Evolutionary conservation across 371 early-diverging fungal species (phyloP), one percentile per base, ranked within the genome.

Genomic region (Apophysomyces trapeziformis): DNA sequence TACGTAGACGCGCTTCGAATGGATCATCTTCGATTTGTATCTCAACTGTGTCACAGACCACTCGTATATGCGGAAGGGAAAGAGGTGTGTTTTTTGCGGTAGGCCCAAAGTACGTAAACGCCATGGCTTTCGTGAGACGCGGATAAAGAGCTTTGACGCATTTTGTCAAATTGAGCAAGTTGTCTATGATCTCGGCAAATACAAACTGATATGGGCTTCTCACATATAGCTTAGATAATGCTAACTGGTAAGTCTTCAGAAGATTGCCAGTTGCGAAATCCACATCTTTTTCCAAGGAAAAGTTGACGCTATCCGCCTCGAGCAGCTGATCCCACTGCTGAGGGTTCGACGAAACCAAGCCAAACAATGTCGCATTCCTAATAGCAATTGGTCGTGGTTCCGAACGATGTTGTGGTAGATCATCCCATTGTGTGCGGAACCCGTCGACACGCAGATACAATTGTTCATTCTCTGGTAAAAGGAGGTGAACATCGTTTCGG

Each of bases 1-100:
- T 46, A 1, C 83, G 66, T 16, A 90, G 63, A 7, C 66, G 67
- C 3, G 74, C 68, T 63, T 90, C 90, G 63, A 90, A 88, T n/a
- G 84, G 85, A 68, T 84, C 84, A 61, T 90, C 90, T 45, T 81
- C 79, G 26, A 83, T 54, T 7, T 77, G 75, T 1, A 86, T 44
- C 2, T 73, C 73, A 18, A 80, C 69, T 2, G 63, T 35, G 21
- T 73, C 70, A 43, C 71, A 73, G 1, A 56, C 58, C 12, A 83
- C 38, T n/a, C 63, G 64, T 8, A 83, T 63, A 36, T 57, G 18
- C 0, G 80, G 79, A 8, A 83, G 60, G 5, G 60, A 5, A 0
- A 65, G 38, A 0, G 83, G 78, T 4, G 65, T 64, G 37, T 66
- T 60, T 13, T 76, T 73, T 21, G 68, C 63, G 0, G 50, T 56